Evolutionary conservation across 768 basidiomycete genomes (phyloP).

Genomic region (Naematelia aurantialba): DNA sequence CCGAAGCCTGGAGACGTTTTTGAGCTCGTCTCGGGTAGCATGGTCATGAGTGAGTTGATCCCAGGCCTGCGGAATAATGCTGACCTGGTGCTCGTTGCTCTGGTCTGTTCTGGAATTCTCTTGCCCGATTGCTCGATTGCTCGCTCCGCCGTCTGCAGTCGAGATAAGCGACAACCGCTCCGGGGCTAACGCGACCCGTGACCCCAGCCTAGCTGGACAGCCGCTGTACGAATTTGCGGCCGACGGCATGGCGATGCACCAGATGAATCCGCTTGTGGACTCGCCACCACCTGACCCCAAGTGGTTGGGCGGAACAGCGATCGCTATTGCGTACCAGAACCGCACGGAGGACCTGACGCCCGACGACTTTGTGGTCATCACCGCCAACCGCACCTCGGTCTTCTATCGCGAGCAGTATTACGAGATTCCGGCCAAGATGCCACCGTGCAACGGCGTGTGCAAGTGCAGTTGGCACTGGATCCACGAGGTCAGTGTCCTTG

Average conservation of each 20-base stretch:
- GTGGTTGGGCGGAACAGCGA: conserved; percentile 48
- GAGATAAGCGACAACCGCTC: background rate
- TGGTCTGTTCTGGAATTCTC: background rate
- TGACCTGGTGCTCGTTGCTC: too few species aligned
- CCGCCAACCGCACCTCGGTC: conserved; percentile 70
- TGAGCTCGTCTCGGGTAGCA: conserved; percentile 30
- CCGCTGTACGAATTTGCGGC: background rate
- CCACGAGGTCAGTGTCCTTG: conserved; percentile 15
- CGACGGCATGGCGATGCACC: background rate
- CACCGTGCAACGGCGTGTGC: conserved; percentile 65
- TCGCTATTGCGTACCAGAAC: conserved; percentile 73
- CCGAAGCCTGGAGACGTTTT: conserved; percentile 35
- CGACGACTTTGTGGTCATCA: conserved; percentile 68
- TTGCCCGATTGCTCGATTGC: background rate
- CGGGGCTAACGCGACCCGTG: background rate
- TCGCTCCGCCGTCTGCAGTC: background rate
- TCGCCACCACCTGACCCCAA: conserved; percentile 15
- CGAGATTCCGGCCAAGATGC: conserved; percentile 64
- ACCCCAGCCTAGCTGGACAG: background rate
- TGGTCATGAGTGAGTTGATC: conserved; percentile 22
- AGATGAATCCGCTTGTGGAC: background rate
- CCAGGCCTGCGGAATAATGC: background rate
- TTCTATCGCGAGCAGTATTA: conserved; percentile 70
- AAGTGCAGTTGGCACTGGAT: conserved; percentile 57
- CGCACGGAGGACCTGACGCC: conserved; percentile 60